Percentiles rank a stretch among this genome's conserved stretches.
These are phyloP conservation scores for Monilinia aucupariae DNA, from an alignment of 2,329 filamentous ascomycete species.

Conservation along the genomic window DNA sequence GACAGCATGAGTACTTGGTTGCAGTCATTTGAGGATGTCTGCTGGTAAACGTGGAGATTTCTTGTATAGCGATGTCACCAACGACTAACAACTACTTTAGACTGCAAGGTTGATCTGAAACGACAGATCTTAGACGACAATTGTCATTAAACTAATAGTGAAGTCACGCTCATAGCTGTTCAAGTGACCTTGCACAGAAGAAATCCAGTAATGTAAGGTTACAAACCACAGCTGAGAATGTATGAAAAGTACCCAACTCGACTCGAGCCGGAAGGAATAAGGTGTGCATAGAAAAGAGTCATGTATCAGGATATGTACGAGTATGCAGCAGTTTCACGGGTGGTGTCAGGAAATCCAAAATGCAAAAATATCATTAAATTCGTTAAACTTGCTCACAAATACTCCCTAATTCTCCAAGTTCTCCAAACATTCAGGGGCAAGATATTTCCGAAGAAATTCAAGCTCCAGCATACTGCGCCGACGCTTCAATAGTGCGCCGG, in stretches of 20 bases:
- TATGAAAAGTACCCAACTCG: background rate
- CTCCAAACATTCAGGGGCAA: background rate
- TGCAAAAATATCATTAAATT: background rate
- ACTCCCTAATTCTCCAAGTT: background rate
- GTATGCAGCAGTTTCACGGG: background rate
- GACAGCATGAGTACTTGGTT: background rate
- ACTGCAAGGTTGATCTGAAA: background rate
- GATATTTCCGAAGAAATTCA: background rate
- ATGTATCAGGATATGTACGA: background rate
- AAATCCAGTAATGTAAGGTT: background rate
- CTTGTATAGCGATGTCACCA: too few species aligned
- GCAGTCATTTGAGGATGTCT: background rate
- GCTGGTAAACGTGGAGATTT: background rate
- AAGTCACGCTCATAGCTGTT: background rate
- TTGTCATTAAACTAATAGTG: background rate
- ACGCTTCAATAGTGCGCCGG: background rate
- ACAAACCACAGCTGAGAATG: background rate
- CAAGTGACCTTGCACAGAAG: background rate
- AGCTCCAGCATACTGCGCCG: background rate
- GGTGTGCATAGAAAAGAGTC: background rate
- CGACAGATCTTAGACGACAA: background rate
- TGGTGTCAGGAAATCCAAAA: background rate
- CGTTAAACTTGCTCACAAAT: background rate
- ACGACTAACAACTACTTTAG: background rate
- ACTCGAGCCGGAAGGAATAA: background rate